Evolutionary conservation across 495 filamentous ascomycete species (phyloP).

Genomic region (Penicillium bovifimosum): DNA sequence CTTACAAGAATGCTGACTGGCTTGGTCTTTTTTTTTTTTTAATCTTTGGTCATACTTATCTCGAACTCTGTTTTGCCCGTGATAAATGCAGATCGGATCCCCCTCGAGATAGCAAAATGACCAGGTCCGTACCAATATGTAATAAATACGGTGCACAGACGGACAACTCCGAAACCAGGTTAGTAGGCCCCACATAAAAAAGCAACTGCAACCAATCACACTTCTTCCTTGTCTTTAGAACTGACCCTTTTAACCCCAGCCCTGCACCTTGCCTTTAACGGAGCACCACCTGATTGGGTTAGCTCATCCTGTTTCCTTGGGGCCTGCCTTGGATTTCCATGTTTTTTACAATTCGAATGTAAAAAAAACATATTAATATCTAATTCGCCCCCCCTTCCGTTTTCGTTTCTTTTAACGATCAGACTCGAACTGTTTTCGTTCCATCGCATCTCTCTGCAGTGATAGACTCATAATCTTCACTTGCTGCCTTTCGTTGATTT

Average conservation of each 20-base stretch:
- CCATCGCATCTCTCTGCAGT: not conserved
- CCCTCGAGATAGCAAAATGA: not conserved
- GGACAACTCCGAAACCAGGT: not conserved
- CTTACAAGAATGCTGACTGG: too few species aligned
- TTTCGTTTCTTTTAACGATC: not conserved
- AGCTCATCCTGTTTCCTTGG: not conserved
- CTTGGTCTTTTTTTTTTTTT: not conserved
- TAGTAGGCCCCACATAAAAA: not conserved
- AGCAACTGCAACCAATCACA: not conserved
- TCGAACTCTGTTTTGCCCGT: not conserved
- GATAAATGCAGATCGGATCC: not conserved
- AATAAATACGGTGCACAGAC: not conserved
- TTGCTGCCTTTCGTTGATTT: conserved; percentile 5
- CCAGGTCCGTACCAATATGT: not conserved
- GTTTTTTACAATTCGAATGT: not conserved
- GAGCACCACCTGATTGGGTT: not conserved
- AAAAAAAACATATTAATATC: not conserved
- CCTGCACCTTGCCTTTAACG: not conserved
- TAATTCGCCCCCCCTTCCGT: conserved; percentile 4
- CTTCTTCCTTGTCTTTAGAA: not conserved
- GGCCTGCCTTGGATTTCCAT: not conserved
- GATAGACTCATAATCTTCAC: conserved; percentile 1
- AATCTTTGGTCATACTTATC: not conserved
- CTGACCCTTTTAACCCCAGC: not conserved
- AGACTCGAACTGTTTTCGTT: not conserved